Evolutionary conservation across 305 asterid species (phyloP), one percentile per base, ranked within the genome.

Genomic region (Solanum hybrid): DNA sequence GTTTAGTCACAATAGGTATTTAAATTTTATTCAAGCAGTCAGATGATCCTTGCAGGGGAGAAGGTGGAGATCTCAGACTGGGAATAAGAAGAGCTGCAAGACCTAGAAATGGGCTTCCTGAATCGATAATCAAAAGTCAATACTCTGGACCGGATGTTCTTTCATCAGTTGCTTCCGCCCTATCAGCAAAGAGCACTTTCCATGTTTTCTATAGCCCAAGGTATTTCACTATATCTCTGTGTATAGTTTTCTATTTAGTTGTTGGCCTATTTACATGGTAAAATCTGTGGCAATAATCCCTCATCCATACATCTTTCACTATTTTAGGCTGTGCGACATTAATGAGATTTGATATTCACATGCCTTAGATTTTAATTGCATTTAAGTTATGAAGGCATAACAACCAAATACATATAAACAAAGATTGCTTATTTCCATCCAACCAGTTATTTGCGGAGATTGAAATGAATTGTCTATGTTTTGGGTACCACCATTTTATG

Each of bases 11-110:
- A 6, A 40, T 32, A 78, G 51, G 26, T 51, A 10, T 78, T 78
- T 32, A 37, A 56, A 13, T 73, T 87, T 69, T 87, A 37, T 78
- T 51, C 72, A 76, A 46, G 38, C 81, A n/a, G 42, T 82, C 42
- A n/a, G 6, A 79, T 36, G 31, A 36, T 10, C 86, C 32, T 89
- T 94, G 92, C 91, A 98, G 99, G 94, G 99, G 98, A 90, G 99
- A 95, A 90, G 94, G 86, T 86, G 99, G 99, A 88, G 98, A 95
- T 76, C 93, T 98, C 60, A 92, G 99, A 56, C 85, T 98, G 94
- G 99, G 99, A 42, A 94, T 98, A 87, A 93, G 99, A 93, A 93
- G 98, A 93, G 98, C 99, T 79, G 95, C 98, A 92, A 96, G 98
- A 32, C 98, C 98, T 26, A 94, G 97, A 94, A 95, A 95, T 88